Base-by-base conservation (phyloP, 495 filamentous ascomycete species). In the Penicillium canariense region DNA sequence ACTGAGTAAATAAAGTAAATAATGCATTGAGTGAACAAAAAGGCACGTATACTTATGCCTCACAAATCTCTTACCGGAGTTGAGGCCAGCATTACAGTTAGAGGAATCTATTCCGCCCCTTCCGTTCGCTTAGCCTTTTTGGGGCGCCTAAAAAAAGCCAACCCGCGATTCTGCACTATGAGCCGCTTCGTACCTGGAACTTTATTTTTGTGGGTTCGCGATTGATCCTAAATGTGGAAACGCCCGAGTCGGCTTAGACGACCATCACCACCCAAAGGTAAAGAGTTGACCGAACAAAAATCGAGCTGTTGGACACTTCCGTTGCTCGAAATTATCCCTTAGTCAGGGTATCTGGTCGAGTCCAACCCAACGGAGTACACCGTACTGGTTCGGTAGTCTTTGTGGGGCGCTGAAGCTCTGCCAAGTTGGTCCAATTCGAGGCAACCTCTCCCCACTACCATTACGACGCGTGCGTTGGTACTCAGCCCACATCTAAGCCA, bases 151-250 rank as follows among this genome's bases (percentile, higher is more conserved):
- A 38, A 38, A 38, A 38, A 38, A 38, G 34, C 34, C 34, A 9
- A 18, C 10, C 34, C 34, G 34, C 34, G 4, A 35, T 3, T 42
- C 20, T 17, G 39, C 36, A 42, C 25, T 45, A 18, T 22, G 20
- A 25, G 28, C 17, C 25, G 9, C 40, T 38, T 15, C 32, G 52
- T 55, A 35, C 52, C 45, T 48, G 44, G 27, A 55, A 49, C 52
- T 44, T 23, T 49, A 55, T 26, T 55, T 48, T n/a, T 40, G 47
- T 50, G 47, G 2, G 18, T 44, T 44, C 42, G 42, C 42, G 36
- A 39, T 23, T 39, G 36, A 39, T 39, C 14, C 36, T 39, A 12
- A 22, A 39, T 39, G 1, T 10, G n/a, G 36, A 22, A 39, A 11
- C 8, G 12, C 22, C 11, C 36, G 36, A 22, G 18, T 39, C 36